Evolutionary conservation across 306 rosid genomes (phyloP), one percentile per base, ranked within the genome.

Genomic region (Begonia fuchsioides): DNA sequence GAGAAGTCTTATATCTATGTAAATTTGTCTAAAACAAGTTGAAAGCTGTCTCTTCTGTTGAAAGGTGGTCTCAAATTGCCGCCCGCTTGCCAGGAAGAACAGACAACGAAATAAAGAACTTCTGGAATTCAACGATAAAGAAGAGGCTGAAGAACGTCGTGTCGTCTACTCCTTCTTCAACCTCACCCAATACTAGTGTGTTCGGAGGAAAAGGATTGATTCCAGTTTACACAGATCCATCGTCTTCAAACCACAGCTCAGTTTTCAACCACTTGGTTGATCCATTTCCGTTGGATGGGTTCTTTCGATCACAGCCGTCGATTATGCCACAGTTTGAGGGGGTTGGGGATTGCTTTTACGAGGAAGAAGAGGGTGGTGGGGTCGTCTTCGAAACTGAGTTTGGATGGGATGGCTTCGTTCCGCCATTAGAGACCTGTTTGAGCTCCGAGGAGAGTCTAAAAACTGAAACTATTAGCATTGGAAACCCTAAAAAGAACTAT

Each of bases 81-180:
- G n/a, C n/a, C n/a, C n/a, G n/a, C n/a, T n/a, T n/a, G n/a, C n/a
- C n/a, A n/a, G n/a, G n/a, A n/a, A n/a, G n/a, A n/a, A n/a, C n/a
- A n/a, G n/a, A n/a, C n/a, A n/a, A n/a, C n/a, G n/a, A n/a, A n/a
- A n/a, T n/a, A n/a, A n/a, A n/a, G n/a, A n/a, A n/a, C n/a, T n/a
- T n/a, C n/a, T n/a, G n/a, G n/a, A n/a, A n/a, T n/a, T n/a, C n/a
- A 11, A 81, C 98, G 3, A 78, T 90, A 52, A 90, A 90, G 81
- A 90, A 90, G 67, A 76, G 87, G 56, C 70, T 85, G 12, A 85
- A 85, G 80, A 75, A 63, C 70, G n/a, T n/a, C n/a, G 10, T 83
- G 72, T 61, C 93, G 4, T 70, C 81, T 12, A 50, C 74, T 16
- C 62, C 64, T 43, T 50, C 64, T n/a, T n/a, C n/a, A n/a, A n/a